These are phyloP conservation scores for Quercus gilva DNA, from an alignment of 306 rosid genomes.

Conservation along the genomic window DNA sequence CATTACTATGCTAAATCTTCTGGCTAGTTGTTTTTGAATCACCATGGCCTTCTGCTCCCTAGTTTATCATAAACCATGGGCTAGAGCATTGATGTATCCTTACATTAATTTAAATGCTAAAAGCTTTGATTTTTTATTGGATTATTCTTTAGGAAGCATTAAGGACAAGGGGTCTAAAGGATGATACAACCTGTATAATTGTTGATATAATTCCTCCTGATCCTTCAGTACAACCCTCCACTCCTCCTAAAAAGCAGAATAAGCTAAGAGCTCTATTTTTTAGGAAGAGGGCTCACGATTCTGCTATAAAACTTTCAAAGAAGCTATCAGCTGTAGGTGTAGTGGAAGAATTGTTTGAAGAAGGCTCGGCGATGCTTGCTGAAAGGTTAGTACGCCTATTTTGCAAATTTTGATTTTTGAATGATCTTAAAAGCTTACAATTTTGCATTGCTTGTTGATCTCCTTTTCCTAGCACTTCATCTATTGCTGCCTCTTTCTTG, in stretches of 20 bases:
- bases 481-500: not conserved
- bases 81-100: conserved; percentile 1
- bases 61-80: conserved; percentile 16
- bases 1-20: not conserved
- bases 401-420: not conserved
- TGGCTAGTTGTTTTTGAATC: conserved; percentile 5
- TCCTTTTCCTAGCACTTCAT: not conserved
- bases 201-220: conserved; percentile 92
- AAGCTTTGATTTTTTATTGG: not conserved
- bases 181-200: conserved; percentile 89
- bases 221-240: conserved; percentile 40
- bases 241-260: conserved; percentile 68
- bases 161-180: conserved; percentile 82
- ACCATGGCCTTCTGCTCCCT: conserved; percentile 13
- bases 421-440: not conserved
- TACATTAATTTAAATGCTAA: not conserved
- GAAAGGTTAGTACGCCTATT: conserved; percentile 58
- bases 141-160: conserved; percentile 63
- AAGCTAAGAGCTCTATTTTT: conserved; percentile 58
- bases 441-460: not conserved
- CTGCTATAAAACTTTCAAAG: conserved; percentile 65
- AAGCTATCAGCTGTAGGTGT: conserved; percentile 77
- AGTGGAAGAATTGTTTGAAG: conserved; percentile 94
- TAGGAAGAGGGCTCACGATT: conserved; percentile 59
- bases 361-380: conserved; percentile 98